Evolutionary conservation across 2,329 filamentous ascomycete genomes (phyloP).

Genomic region (Phyllosticta capitalensis): DNA sequence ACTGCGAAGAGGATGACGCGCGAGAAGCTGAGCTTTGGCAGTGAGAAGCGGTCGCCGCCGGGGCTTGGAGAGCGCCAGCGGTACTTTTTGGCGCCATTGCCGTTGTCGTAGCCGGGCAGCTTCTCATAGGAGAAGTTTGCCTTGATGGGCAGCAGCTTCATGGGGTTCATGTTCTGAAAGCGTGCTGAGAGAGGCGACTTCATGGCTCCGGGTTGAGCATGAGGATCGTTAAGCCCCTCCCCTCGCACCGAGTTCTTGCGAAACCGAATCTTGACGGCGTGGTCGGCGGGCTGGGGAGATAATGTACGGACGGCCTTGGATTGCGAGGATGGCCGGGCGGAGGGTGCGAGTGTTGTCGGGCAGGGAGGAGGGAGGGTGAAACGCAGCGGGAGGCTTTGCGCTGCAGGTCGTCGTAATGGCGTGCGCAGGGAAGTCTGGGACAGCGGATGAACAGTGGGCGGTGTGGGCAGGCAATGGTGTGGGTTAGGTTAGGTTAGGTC

Average conservation of each 20-base stretch:
- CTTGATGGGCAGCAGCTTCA: slow-evolving; percentile 33
- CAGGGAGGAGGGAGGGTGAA: slow-evolving; percentile 7
- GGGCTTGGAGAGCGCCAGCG: slow-evolving; percentile 31
- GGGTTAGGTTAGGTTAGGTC: no score
- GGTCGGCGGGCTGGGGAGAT: slow-evolving; percentile 13
- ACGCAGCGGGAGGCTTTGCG: slow-evolving; percentile 2
- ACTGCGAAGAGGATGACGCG: slow-evolving; percentile 33
- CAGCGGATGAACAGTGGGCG: neutral
- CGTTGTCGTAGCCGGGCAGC: slow-evolving; percentile 32
- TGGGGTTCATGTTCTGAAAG: slow-evolving; percentile 35
- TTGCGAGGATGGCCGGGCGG: slow-evolving; percentile 14
- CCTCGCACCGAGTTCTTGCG: slow-evolving; percentile 11
- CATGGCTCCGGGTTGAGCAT: slow-evolving; percentile 12
- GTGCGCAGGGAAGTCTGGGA: neutral
- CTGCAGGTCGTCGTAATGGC: slow-evolving; percentile 9
- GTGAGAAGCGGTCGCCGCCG: slow-evolving; percentile 15
- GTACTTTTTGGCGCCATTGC: slow-evolving; percentile 29
- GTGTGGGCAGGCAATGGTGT: neutral
- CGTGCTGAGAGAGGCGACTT: slow-evolving; percentile 12
- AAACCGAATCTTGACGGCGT: slow-evolving; percentile 12
- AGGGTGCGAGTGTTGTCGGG: slow-evolving; percentile 5
- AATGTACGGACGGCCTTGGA: slow-evolving; percentile 12
- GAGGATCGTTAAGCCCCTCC: slow-evolving; percentile 15
- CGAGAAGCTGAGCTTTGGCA: slow-evolving; percentile 27
- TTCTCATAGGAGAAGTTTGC: slow-evolving; percentile 38